These are phyloP conservation scores for Boletus sp. DNA, from an alignment of 1,284 basidiomycete species.

Conservation along the genomic window DNA sequence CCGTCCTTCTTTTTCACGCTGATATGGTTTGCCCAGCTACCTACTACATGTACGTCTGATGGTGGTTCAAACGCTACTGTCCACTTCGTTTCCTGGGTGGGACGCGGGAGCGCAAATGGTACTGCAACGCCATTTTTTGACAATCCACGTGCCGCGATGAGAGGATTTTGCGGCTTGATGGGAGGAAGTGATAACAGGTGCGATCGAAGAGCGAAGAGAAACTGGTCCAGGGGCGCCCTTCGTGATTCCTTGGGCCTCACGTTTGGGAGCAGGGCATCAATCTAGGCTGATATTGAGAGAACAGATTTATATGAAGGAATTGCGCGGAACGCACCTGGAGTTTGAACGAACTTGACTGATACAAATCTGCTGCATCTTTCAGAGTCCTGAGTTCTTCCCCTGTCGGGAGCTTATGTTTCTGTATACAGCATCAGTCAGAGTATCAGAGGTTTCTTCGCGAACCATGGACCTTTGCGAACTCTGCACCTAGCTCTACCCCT, in stretches of 20 bases:
- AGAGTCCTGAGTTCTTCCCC: constrained; percentile 74
- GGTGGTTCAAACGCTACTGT: constrained; percentile 71
- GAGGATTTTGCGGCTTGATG: constrained; percentile 60
- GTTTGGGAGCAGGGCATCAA: constrained; percentile 77
- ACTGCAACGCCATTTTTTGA: constrained; percentile 52
- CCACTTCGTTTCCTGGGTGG: constrained; percentile 72
- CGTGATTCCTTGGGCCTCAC: constrained; percentile 61
- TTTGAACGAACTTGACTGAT: constrained; percentile 81
- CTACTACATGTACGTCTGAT: constrained; percentile 63
- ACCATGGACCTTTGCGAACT: constrained; percentile 11
- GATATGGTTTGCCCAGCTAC: constrained; percentile 71
- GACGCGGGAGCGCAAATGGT: constrained; percentile 60
- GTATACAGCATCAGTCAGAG: neutral
- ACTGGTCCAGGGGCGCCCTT: constrained; percentile 55
- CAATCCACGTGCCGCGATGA: constrained; percentile 53
- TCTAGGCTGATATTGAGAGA: constrained; percentile 41
- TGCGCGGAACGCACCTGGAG: constrained; percentile 54
- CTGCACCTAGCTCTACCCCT: neutral
- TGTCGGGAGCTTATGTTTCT: constrained; percentile 50
- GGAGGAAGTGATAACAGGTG: constrained; percentile 57
- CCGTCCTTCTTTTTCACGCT: constrained; percentile 63
- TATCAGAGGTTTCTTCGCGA: neutral
- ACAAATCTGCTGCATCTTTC: constrained; percentile 76
- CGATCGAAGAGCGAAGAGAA: constrained; percentile 59
- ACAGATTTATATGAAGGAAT: neutral